phyloP scores from a whole-genome alignment of 192 early-diverging fungal species.

The Dimargaris cristalligena region DNA sequence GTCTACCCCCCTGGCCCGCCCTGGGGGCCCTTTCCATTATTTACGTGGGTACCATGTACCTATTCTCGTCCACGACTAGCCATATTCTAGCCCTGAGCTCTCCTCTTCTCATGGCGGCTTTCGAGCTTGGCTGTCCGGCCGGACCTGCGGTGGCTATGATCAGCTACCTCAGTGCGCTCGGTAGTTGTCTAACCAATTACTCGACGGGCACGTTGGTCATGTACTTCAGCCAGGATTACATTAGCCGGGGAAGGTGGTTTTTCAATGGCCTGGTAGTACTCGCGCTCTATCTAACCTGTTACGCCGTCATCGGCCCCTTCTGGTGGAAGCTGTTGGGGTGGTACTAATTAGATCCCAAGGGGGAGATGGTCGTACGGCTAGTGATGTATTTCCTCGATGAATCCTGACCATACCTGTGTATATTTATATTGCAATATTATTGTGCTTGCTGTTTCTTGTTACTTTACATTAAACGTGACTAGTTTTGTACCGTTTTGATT shows the following conservation, averaged over 20 bases:
- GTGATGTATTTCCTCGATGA: no score
- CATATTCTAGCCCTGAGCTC: slow-evolving; percentile 52
- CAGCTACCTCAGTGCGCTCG: slow-evolving; percentile 43
- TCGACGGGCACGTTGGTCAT: slow-evolving; percentile 37
- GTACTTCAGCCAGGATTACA: slow-evolving; percentile 39
- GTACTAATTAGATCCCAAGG: no score
- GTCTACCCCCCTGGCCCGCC: slow-evolving; percentile 22
- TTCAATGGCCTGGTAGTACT: slow-evolving; percentile 33
- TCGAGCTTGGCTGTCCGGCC: slow-evolving; percentile 36
- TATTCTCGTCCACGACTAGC: slow-evolving; percentile 56
- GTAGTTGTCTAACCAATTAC: slow-evolving; percentile 36
- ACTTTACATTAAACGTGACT: no score
- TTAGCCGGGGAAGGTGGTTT: slow-evolving; percentile 43
- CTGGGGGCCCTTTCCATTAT: slow-evolving; percentile 29
- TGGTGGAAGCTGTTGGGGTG: slow-evolving; percentile 62
- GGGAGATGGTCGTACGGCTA: no score
- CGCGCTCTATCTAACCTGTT: slow-evolving; percentile 30
- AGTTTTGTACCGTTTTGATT: no score
- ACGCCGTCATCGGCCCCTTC: slow-evolving; percentile 39
- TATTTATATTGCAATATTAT: no score
- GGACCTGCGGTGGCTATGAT: slow-evolving; percentile 35
- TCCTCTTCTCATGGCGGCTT: slow-evolving; percentile 56
- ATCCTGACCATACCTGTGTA: no score
- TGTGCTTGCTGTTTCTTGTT: no score
- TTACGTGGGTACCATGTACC: slow-evolving; percentile 53